Conservation (phyloP, 176 grass and related monocot genomes). For the Carex kokanica region DNA sequence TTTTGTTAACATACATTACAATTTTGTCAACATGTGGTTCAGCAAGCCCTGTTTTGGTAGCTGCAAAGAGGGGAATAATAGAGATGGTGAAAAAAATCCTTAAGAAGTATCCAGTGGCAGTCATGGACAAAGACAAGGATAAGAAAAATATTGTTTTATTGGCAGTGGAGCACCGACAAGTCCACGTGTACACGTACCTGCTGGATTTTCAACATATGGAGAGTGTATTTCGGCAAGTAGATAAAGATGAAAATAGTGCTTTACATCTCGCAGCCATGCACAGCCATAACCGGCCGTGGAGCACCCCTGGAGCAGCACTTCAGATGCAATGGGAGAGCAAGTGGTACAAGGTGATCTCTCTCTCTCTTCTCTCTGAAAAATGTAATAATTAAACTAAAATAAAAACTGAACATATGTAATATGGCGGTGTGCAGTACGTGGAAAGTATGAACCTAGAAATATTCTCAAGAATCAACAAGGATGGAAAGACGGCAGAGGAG, state of each 20-base stretch:
- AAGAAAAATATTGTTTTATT: constrained; percentile 23
- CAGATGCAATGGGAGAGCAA: constrained; percentile 35
- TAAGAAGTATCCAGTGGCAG: neutral
- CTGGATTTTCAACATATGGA: neutral
- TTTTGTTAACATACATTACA: neutral
- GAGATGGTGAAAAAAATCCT: constrained; percentile 30
- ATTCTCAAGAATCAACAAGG: neutral
- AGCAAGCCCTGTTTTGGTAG: constrained; percentile 21
- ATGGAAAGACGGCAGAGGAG: neutral
- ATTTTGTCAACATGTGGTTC: neutral
- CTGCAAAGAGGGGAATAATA: constrained; percentile 24
- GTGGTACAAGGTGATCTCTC: constrained; percentile 28
- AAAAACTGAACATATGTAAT: neutral
- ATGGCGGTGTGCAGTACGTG: neutral
- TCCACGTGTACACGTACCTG: constrained; percentile 5
- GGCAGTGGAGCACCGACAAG: constrained; percentile 19
- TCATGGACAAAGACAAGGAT: neutral
- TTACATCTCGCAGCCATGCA: constrained; percentile 20
- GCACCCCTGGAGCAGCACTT: constrained; percentile 22
- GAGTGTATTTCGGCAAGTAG: neutral
- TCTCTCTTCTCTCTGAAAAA: neutral
- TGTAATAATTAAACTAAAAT: neutral
- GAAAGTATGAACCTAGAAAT: neutral
- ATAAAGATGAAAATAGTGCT: constrained; percentile 24
- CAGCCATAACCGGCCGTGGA: constrained; percentile 5